Percentiles rank a stretch among this genome's conserved stretches.
These are phyloP conservation scores for Ustilago lituana DNA, from an alignment of 1,284 basidiomycete species.

Conservation along the genomic window DNA sequence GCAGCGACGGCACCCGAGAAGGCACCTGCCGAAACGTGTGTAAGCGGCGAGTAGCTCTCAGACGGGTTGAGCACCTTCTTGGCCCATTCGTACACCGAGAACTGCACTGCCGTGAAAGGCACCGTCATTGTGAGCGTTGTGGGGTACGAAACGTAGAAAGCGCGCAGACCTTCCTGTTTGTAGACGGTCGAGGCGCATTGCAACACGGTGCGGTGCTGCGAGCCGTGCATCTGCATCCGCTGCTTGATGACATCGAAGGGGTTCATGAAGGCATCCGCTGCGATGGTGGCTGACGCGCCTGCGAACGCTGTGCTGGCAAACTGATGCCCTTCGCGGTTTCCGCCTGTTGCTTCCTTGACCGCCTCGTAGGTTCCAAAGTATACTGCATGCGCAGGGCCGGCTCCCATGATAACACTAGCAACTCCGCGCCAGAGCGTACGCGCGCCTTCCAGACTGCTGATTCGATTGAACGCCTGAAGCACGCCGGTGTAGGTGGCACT, in stretches of 20 bases:
- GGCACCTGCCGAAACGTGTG: constrained; percentile 90
- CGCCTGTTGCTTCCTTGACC: constrained; percentile 90
- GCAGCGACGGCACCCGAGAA: constrained; percentile 93
- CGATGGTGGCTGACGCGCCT: constrained; percentile 92
- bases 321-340: constrained; percentile 82
- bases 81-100: constrained; percentile 93
- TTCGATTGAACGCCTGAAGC: constrained; percentile 85
- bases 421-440: constrained; percentile 94
- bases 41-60: constrained; percentile 85
- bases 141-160: constrained; percentile 98
- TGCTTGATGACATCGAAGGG: constrained; percentile 99
- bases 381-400: constrained; percentile 96
- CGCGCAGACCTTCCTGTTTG: constrained; percentile 82
- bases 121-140: constrained; percentile 93
- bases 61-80: constrained; percentile 87
- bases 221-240: constrained; percentile 96
- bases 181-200: constrained; percentile 86
- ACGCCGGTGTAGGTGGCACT: constrained; percentile 87
- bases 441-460: constrained; percentile 91
- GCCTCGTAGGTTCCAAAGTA: constrained; percentile 97
- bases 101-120: constrained; percentile 97
- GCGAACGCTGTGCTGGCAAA: constrained; percentile 87
- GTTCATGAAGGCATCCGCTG: constrained; percentile 98
- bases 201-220: constrained; percentile 83
- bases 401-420: constrained; percentile 94